A percentile compares a stretch with the other conserved stretches of the same genome.
Evolutionary conservation across 306 rosid genomes (phyloP).

Genomic region (Coriaria nepalensis): DNA sequence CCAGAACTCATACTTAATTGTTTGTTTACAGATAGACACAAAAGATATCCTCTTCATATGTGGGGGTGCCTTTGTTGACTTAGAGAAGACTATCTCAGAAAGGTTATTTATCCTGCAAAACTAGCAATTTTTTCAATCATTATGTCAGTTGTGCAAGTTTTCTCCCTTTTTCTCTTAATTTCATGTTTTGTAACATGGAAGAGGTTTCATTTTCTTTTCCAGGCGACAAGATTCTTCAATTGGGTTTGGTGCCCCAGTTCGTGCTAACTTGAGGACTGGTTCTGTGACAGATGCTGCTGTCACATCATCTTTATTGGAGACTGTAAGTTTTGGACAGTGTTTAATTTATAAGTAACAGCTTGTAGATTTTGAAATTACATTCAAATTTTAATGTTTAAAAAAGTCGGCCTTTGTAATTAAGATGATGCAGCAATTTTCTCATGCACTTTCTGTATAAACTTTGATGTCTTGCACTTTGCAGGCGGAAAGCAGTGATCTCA

Average conservation of each 20-base stretch:
- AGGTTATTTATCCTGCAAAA: constrained; percentile 31
- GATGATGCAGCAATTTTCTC: neutral
- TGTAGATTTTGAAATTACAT: constrained; percentile 1
- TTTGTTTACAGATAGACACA: constrained; percentile 72
- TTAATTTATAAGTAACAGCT: constrained; percentile 16
- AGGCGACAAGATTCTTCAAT: constrained; percentile 94
- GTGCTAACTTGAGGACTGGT: constrained; percentile 83
- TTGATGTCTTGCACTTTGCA: constrained; percentile 22
- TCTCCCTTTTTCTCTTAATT: neutral
- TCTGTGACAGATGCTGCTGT: constrained; percentile 69
- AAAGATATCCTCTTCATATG: constrained; percentile 95
- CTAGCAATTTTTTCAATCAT: neutral
- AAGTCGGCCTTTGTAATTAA: neutral
- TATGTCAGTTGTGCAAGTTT: constrained; percentile 9
- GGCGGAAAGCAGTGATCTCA: constrained; percentile 96
- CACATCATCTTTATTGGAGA: constrained; percentile 74
- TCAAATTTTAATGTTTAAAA: constrained; percentile 3
- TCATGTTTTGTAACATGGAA: constrained; percentile 9
- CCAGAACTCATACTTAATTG: neutral
- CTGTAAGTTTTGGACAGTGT: constrained; percentile 34
- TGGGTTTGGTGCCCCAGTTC: constrained; percentile 93
- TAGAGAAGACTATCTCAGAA: constrained; percentile 97
- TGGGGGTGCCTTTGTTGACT: constrained; percentile 92
- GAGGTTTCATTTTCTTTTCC: constrained; percentile 14
- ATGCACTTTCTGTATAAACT: neutral